These are phyloP conservation scores for Lasiosphaeria hispida DNA, from an alignment of 495 filamentous ascomycete species.

Conservation along the genomic window DNA sequence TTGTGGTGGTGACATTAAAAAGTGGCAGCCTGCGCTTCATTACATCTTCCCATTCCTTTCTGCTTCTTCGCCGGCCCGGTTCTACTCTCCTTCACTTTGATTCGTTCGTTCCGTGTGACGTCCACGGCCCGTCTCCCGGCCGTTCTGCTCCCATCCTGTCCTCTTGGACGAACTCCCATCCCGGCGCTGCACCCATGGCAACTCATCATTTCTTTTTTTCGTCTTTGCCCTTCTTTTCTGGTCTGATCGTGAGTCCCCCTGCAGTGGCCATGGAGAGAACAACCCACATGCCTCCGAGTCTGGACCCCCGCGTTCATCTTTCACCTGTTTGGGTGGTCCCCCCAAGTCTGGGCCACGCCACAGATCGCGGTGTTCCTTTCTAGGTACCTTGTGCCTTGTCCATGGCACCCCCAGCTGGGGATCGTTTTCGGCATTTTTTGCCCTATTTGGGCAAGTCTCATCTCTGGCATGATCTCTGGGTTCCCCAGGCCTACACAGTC, in stretches of 20 bases:
- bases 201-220: no score
- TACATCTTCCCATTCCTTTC: not conserved
- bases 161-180: no score
- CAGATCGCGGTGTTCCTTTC: not conserved
- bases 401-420: not conserved
- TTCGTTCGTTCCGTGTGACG: no score
- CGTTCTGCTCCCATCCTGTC: no score
- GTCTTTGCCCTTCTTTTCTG: no score
- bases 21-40: not conserved
- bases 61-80: not conserved
- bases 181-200: no score
- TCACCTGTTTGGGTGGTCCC: not conserved
- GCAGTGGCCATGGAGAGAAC: no score
- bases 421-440: slow-evolving; percentile 5
- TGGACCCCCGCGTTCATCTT: slow-evolving; percentile 2
- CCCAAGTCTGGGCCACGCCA: slow-evolving; percentile 2
- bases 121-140: no score
- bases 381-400: not conserved
- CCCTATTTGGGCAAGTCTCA: not conserved
- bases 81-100: not conserved
- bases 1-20: slow-evolving; percentile 1
- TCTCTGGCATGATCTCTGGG: not conserved
- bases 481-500: slow-evolving; percentile 1
- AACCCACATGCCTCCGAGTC: no score
- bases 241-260: no score